Percentiles rank a stretch among this genome's conserved stretches.
Evolutionary conservation across 148 eudicot genomes (phyloP).

Genomic region (Dianthus caryophyllus): DNA sequence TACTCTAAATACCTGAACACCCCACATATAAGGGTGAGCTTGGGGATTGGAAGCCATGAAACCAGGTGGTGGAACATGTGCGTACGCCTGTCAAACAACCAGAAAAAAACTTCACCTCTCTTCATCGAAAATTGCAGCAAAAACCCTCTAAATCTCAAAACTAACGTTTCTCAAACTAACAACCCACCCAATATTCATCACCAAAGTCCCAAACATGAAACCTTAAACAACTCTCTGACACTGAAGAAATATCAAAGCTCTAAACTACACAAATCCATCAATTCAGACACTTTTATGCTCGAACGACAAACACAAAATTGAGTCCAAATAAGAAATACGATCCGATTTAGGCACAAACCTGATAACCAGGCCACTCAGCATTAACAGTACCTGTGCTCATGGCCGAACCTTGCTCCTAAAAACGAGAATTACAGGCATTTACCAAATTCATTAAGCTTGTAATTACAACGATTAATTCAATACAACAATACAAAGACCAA

Average conservation of each 20-base stretch:
- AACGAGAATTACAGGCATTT: constrained; percentile 13
- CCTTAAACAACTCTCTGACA: background rate
- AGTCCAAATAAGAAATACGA: background rate
- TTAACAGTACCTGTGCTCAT: constrained; percentile 52
- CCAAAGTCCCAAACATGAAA: background rate
- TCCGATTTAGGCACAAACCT: constrained; percentile 45
- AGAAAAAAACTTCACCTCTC: constrained; percentile 15
- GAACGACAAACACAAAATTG: background rate
- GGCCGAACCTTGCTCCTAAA: constrained; percentile 68
- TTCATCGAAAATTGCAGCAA: background rate
- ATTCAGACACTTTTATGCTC: background rate
- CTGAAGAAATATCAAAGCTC: constrained; percentile 6
- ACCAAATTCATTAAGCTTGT: constrained; percentile 11
- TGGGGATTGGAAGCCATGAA: constrained; percentile 86
- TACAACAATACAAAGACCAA: background rate
- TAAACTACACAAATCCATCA: background rate
- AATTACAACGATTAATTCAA: constrained; percentile 1
- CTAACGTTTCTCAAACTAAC: constrained; percentile 2
- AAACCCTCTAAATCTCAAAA: background rate
- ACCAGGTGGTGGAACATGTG: constrained; percentile 92
- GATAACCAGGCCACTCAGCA: constrained; percentile 95
- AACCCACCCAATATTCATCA: constrained; percentile 1
- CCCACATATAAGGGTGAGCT: constrained; percentile 99
- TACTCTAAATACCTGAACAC: constrained; percentile 70
- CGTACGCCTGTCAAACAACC: constrained; percentile 64